phyloP scores from a whole-genome alignment of 768 basidiomycete genomes.

The Dacryopinax spathularia region DNA sequence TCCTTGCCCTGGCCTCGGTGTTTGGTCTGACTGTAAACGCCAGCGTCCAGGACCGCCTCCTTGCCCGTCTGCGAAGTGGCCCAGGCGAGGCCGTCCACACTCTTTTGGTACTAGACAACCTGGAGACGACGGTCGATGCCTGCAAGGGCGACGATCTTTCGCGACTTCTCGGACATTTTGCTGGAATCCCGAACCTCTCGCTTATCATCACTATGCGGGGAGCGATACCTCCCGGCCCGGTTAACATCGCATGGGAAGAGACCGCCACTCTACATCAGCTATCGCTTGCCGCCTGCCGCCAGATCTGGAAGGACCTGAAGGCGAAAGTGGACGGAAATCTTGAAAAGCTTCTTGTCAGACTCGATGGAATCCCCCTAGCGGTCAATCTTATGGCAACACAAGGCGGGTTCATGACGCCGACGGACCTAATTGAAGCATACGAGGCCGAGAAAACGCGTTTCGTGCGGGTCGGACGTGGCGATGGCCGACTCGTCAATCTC shows the following conservation, averaged over 20 bases:
- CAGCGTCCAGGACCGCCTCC: conserved; percentile 16
- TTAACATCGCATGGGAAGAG: conserved; percentile 1
- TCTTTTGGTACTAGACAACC: conserved; percentile 28
- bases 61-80: conserved; percentile 15
- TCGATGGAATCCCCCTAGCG: not conserved
- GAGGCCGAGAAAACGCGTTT: not conserved
- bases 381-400: not conserved
- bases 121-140: conserved; percentile 30
- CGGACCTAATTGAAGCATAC: not conserved
- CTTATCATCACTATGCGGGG: conserved; percentile 27
- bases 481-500: conserved; percentile 13
- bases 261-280: not conserved
- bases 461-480: not conserved
- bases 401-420: not conserved
- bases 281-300: conserved; percentile 14
- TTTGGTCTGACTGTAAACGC: conserved; percentile 17
- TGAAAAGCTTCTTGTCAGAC: not conserved
- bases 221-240: not conserved
- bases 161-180: conserved; percentile 18
- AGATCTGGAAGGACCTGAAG: conserved; percentile 14
- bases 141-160: conserved; percentile 16
- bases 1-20: conserved; percentile 17
- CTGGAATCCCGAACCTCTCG: conserved; percentile 19
- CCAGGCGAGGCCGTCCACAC: conserved; percentile 18
- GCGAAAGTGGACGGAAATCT: too few relatives aligned